Evolutionary conservation across 108 stramenopile species (phyloP).

Genomic region (Skeletonema menzelii): DNA sequence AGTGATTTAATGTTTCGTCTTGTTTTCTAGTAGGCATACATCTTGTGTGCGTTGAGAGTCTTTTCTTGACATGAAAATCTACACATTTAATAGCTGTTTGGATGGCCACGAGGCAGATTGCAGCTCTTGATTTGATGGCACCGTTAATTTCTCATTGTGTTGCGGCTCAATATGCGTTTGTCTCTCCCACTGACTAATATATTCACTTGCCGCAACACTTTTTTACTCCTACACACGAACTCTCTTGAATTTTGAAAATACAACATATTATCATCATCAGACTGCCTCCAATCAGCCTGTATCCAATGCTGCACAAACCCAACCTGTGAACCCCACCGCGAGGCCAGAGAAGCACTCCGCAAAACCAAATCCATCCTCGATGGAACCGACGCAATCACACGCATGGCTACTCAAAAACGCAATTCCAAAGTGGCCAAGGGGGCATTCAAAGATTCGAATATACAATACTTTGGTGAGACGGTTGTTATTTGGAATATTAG

Average conservation of each 20-base stretch:
- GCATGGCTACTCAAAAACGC: conserved; percentile 28
- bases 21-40: too few species aligned
- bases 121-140: too few species aligned
- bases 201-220: neutral
- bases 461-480: conserved; percentile 59
- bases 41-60: too few species aligned
- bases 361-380: conserved; percentile 33
- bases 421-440: conserved; percentile 24
- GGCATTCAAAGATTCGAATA: conserved; percentile 45
- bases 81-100: too few species aligned
- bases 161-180: too few species aligned
- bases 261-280: conserved; percentile 2
- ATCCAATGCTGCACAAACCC: conserved; percentile 53
- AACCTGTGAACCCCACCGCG: conserved; percentile 41
- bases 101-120: too few species aligned
- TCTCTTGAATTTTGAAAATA: neutral
- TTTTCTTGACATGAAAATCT: too few species aligned
- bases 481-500: conserved; percentile 55
- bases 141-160: too few species aligned
- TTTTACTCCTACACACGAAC: neutral
- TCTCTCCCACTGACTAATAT: too few species aligned
- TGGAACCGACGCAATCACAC: conserved; percentile 45
- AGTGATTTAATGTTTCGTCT: neutral
- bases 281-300: conserved; percentile 43
- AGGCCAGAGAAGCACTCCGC: conserved; percentile 31